Evolutionary conservation across 306 rosid species (phyloP), one percentile per base, ranked within the genome.

Genomic region (Dalbergia cochinchinensis): DNA sequence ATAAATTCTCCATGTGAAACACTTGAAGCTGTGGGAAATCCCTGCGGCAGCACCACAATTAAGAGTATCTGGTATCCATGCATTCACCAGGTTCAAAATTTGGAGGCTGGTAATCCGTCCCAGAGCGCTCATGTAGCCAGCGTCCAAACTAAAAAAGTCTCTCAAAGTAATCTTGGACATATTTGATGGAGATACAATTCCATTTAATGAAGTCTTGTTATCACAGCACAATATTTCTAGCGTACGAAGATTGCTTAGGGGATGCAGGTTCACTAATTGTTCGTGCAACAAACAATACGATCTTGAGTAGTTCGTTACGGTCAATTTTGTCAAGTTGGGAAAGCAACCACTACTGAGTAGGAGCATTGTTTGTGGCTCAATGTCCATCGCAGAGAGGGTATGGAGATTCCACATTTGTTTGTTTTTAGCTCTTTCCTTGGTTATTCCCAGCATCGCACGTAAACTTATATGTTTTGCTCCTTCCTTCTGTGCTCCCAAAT

Each of bases 311-410:
- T 34, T 20, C 16, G 3, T 1, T 47, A 80, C 37, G 13, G 61
- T 71, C 16, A 79, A 11, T 9, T 71, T 71, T 71, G 48, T 80
- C 51, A 80, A 34, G 19, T 47, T 65, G 6, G 59, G 74, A 37
- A 80, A 64, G 2, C 0, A 4, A 7, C 26, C 74, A n/a, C 22
- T 41, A 5, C 35, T 71, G 11, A 70, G 0, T 50, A 71, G 8
- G 20, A 8, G 0, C 12, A 4, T 18, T 16, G 19, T 15, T 71
- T 16, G 9, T 15, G 22, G n/a, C 10, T 51, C 66, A n/a, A 51
- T n/a, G n/a, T n/a, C n/a, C n/a, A n/a, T 2, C 51, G 6, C 37
- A n/a, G 5, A 22, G 0, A 71, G 73, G 13, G 65, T 33, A 41
- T 10, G 83, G 1, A 72, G 73, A n/a, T 80, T 80, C 13, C 3